Base-by-base conservation (phyloP, 805 yeast genomes). In the Monosporozyma unispora region DNA sequence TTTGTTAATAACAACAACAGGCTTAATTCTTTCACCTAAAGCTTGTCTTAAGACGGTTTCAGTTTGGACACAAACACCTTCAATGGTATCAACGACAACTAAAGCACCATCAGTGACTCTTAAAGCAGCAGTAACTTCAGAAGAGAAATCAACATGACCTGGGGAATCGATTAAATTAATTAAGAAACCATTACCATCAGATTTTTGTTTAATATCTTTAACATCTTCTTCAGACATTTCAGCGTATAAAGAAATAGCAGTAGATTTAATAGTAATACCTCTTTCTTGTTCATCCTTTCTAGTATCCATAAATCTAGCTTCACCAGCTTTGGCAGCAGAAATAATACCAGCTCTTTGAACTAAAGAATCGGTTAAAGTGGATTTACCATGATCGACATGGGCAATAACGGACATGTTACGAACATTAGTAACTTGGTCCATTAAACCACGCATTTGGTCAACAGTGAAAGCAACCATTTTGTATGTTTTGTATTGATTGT, bases 391-490 rank as follows among this genome's bases (percentile, higher is more conserved):
- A 83, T 91, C 99, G 86, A 91, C 98, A 82, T 91, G 99, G 71
- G 99, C 99, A 84, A 93, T 93, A 77, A 91, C 99, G 77, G 98
- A 91, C 95, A 91, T 93, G 95, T 93, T 93, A 82, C 99, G 96
- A 72, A 93, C 97, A 74, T 91, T 91, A 77, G 97, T 85, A 81
- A 90, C 96, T 79, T 84, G 85, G 95, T 93, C 98, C 99, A 91
- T 91, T 78, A 91, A 84, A 72, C 77, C 89, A 80, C 99, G 95
- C 84, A 93, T 91, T 80, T 93, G 97, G 77, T 78, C 82, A 73
- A 77, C 79, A 70, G 82, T 78, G 80, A 78, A 78, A 63, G 69
- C 69, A 63, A 65, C 69, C 69, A 65, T 65, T 56, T 59, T 56
- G 42, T 18, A 27, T 29, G 21, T 49, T 28, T 46, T 12, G 12